Percentiles rank a stretch among this genome's conserved stretches.
These are phyloP conservation scores for Ceratobasidium sp. DNA, from an alignment of 1,284 basidiomycete species.

Conservation along the genomic window DNA sequence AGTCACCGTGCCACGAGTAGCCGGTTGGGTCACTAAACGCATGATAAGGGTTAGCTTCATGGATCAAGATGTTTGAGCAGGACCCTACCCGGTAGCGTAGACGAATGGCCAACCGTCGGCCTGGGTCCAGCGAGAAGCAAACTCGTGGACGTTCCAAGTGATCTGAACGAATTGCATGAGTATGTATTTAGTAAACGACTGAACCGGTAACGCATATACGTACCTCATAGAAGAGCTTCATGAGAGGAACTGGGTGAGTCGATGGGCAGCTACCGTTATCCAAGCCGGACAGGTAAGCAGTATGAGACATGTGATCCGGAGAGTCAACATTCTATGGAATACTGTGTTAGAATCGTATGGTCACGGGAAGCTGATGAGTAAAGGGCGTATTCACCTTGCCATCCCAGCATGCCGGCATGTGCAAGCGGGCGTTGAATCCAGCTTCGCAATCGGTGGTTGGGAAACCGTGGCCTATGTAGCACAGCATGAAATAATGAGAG, in stretches of 20 bases:
- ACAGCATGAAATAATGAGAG: not conserved
- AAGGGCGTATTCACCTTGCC: conserved; percentile 56
- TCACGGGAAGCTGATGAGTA: not conserved
- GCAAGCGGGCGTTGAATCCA: conserved; percentile 55
- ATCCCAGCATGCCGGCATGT: conserved; percentile 66
- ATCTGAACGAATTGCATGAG: conserved; percentile 51
- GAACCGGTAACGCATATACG: conserved; percentile 12
- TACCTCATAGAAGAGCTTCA: conserved; percentile 66
- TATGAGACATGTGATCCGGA: conserved; percentile 58
- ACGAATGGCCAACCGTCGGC: conserved; percentile 62
- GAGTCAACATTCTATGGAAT: conserved; percentile 16
- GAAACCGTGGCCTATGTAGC: conserved; percentile 52
- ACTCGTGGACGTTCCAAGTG: conserved; percentile 61
- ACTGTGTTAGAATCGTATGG: not conserved
- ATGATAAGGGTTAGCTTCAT: not conserved
- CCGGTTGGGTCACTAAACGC: conserved; percentile 61
- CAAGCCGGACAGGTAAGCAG: conserved; percentile 56
- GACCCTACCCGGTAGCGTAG: conserved; percentile 59
- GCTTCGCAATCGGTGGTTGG: conserved; percentile 63
- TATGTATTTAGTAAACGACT: too few relatives aligned
- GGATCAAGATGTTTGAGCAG: not conserved
- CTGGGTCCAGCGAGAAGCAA: conserved; percentile 59
- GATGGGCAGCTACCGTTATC: conserved; percentile 65
- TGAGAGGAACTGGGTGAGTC: conserved; percentile 62
- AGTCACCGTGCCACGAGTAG: conserved; percentile 66